Evolutionary conservation across 768 basidiomycete species (phyloP), one percentile per base, ranked within the genome.

Genomic region (Psilocybe azurescens): DNA sequence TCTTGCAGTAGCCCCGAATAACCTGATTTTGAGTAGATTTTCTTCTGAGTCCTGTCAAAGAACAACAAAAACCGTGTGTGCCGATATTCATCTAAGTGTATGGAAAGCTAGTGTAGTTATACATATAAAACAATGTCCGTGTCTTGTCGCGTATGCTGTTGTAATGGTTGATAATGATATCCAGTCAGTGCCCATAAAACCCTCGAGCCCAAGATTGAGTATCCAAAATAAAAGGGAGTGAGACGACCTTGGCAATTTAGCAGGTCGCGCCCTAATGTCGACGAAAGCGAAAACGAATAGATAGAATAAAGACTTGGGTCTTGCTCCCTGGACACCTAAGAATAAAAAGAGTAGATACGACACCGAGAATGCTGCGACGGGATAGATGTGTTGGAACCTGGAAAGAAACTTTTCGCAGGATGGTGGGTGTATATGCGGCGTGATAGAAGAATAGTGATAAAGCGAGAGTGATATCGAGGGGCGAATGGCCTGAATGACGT

Each of bases 271-370:
- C 41, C 41, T 44, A 5, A 5, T 11, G 41, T 44, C 41, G 10
- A 55, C 29, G 53, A 51, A 56, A 28, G 46, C 32, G 28, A 50
- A 51, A 57, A 18, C 0, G 8, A 32, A 36, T 56, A 46, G 7
- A 38, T 18, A 50, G 5, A 8, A 56, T 49, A 36, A 33, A 44
- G 47, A 44, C 48, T 69, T 63, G 65, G 64, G 60, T 64, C 65
- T 68, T 61, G 63, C 65, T 66, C 63, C 71, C 60, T 41, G 46
- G n/a, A 60, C 53, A 64, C 71, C 63, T 24, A 65, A 59, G 53
- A 61, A 24, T 29, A 48, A 38, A 55, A 65, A 66, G 47, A 53
- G 41, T 33, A 58, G 24, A 39, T 20, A 33, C 24, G 33, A 41
- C 41, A 33, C 46, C 33, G 28, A 58, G 16, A 30, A 33, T 30